A percentile compares a stretch with the other conserved stretches of the same genome.
Conservation (phyloP, 495 filamentous ascomycete species). For the Achaetomiella virescens region DNA sequence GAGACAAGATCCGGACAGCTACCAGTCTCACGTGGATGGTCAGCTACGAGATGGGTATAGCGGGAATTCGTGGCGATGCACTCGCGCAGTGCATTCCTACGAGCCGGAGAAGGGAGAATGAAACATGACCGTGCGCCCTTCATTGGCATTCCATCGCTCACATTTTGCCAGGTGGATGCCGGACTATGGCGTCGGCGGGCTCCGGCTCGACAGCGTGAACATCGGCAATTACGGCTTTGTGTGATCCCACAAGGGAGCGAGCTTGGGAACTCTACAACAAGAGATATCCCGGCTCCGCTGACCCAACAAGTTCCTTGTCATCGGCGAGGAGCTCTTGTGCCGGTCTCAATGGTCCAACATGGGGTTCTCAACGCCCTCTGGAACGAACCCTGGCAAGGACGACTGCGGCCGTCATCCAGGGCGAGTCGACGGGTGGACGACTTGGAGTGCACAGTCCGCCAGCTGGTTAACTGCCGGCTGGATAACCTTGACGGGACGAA, state of each 20-base stretch:
- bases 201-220: slow-evolving; percentile 30
- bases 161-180: slow-evolving; percentile 30
- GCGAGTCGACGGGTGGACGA: slow-evolving; percentile 13
- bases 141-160: slow-evolving; percentile 24
- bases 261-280: slow-evolving; percentile 24
- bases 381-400: slow-evolving; percentile 27
- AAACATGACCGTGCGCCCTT: slow-evolving; percentile 15
- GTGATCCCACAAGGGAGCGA: slow-evolving; percentile 22
- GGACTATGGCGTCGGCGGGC: slow-evolving; percentile 27
- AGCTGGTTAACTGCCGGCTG: slow-evolving; percentile 24
- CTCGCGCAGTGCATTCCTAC: slow-evolving; percentile 16
- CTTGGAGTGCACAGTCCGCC: slow-evolving; percentile 30
- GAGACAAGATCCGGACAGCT: slow-evolving; percentile 23
- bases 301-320: slow-evolving; percentile 27
- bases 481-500: slow-evolving; percentile 16
- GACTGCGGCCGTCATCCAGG: slow-evolving; percentile 22
- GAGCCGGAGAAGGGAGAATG: slow-evolving; percentile 19
- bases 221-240: slow-evolving; percentile 30
- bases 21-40: slow-evolving; percentile 16
- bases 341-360: slow-evolving; percentile 19
- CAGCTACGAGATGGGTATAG: slow-evolving; percentile 23
- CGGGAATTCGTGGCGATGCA: slow-evolving; percentile 25
- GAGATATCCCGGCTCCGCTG: slow-evolving; percentile 5
- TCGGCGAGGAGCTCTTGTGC: slow-evolving; percentile 30
- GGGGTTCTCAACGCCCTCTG: slow-evolving; percentile 26